phyloP scores from a whole-genome alignment of 129 eudicot genomes.

The Rutidosis leptorrhynchoides region DNA sequence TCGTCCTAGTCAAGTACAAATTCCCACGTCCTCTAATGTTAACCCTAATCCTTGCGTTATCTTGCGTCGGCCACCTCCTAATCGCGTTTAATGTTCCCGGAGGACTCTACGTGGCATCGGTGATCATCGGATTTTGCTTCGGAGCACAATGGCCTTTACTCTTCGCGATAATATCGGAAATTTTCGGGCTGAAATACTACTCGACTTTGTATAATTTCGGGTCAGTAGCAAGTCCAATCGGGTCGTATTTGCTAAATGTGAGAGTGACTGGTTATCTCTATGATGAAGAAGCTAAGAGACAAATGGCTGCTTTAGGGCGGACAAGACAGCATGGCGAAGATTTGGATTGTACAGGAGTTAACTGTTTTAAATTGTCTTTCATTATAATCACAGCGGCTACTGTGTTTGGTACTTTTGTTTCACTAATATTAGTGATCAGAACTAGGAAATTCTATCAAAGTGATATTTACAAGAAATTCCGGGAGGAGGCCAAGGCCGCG shows the following conservation, averaged over 20 bases:
- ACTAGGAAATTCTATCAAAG: too few species aligned
- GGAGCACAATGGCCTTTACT: too few species aligned
- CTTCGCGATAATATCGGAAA: conserved; percentile 73
- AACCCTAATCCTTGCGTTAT: conserved; percentile 50
- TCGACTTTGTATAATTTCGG: conserved; percentile 79
- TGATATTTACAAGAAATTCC: too few species aligned
- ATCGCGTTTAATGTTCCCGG: conserved; percentile 67
- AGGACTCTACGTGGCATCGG: conserved; percentile 62
- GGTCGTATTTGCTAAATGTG: conserved; percentile 78
- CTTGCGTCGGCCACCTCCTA: conserved; percentile 56
- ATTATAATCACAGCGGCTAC: too few species aligned
- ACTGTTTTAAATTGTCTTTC: too few species aligned
- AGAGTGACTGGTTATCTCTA: conserved; percentile 62
- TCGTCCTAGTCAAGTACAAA: conserved; percentile 44
- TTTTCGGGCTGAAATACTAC: conserved; percentile 72
- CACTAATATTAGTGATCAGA: too few species aligned
- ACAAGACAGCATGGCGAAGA: too few species aligned
- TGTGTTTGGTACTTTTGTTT: too few species aligned
- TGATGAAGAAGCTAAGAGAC: conserved; percentile 60
- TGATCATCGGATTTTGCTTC: conserved; percentile 74
- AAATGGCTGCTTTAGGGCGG: too few species aligned
- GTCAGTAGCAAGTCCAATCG: conserved; percentile 73
- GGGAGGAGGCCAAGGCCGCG: too few species aligned
- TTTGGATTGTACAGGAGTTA: too few species aligned
- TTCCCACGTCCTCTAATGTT: conserved; percentile 78